Conservation (phyloP, 2,329 filamentous ascomycete genomes). For the Aspergillus sp. region DNA sequence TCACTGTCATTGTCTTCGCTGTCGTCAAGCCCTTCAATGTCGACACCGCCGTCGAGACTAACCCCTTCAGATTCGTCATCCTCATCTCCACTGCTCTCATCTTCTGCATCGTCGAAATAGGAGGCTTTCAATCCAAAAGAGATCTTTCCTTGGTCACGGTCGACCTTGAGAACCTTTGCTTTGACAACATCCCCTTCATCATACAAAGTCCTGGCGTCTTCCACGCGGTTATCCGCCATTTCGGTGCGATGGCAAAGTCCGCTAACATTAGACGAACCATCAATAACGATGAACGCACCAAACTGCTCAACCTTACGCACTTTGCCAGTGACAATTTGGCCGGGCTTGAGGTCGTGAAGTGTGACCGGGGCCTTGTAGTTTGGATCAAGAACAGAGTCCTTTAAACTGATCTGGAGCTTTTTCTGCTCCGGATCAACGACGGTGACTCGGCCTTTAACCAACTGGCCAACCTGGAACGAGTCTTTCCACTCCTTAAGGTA, state of each 20-base stretch:
- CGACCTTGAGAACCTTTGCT: slow-evolving; percentile 79
- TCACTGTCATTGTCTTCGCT: slow-evolving; percentile 36
- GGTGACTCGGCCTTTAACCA: slow-evolving; percentile 84
- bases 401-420: slow-evolving; percentile 82
- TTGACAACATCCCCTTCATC: slow-evolving; percentile 91
- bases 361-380: slow-evolving; percentile 72
- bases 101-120: slow-evolving; percentile 67
- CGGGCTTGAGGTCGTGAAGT: slow-evolving; percentile 73
- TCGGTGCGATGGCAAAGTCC: slow-evolving; percentile 90
- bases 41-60: slow-evolving; percentile 33
- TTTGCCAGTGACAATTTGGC: slow-evolving; percentile 83
- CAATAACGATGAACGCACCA: slow-evolving; percentile 89
- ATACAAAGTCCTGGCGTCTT: slow-evolving; percentile 86
- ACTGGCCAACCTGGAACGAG: slow-evolving; percentile 80
- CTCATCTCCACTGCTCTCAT: slow-evolving; percentile 47
- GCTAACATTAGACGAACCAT: slow-evolving; percentile 83
- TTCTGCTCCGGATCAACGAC: slow-evolving; percentile 66
- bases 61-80: slow-evolving; percentile 41
- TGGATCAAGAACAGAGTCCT: slow-evolving; percentile 77
- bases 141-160: slow-evolving; percentile 72
- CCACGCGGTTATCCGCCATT: slow-evolving; percentile 79
- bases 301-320: slow-evolving; percentile 93
- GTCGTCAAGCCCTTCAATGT: slow-evolving; percentile 36
- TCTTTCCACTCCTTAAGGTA: slow-evolving; percentile 97
- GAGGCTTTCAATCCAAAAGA: slow-evolving; percentile 92